A percentile compares a stretch with the other conserved stretches of the same genome.
phyloP scores from a whole-genome alignment of 768 basidiomycete genomes.

The Pulveroboletus frians region DNA sequence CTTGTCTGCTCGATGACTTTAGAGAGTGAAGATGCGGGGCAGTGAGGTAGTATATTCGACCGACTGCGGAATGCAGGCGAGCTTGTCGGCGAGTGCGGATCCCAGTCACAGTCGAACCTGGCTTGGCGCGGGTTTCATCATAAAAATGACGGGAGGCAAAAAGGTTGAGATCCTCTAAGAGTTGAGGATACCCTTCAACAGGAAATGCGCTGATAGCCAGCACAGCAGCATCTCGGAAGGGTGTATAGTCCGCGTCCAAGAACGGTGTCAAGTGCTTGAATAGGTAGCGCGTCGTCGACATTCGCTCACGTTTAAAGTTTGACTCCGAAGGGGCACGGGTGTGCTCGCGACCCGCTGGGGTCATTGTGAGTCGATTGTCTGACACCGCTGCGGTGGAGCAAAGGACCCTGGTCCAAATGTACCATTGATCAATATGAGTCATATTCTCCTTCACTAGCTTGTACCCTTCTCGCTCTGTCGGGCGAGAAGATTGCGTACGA shows the following conservation, averaged over 20 bases:
- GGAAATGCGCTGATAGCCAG: slow-evolving; percentile 87
- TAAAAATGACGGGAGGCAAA: slow-evolving; percentile 81
- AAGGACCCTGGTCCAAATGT: slow-evolving; percentile 78
- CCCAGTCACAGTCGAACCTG: slow-evolving; percentile 36
- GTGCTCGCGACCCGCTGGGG: slow-evolving; percentile 58
- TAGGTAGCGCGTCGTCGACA: slow-evolving; percentile 75
- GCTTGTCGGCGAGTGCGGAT: slow-evolving; percentile 68
- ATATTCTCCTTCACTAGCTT: slow-evolving; percentile 55
- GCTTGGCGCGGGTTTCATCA: slow-evolving; percentile 55
- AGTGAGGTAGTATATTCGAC: slow-evolving; percentile 84
- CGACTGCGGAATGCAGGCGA: slow-evolving; percentile 79
- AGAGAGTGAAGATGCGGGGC: slow-evolving; percentile 71
- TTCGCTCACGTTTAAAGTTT: slow-evolving; percentile 75
- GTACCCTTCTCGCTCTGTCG: slow-evolving; percentile 47
- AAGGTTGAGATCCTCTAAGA: slow-evolving; percentile 78
- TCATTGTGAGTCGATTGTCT: slow-evolving; percentile 54
- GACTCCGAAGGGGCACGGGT: slow-evolving; percentile 64
- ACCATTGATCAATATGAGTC: slow-evolving; percentile 68
- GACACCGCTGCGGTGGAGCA: slow-evolving; percentile 72
- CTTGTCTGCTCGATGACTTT: slow-evolving; percentile 60
- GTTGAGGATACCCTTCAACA: slow-evolving; percentile 64
- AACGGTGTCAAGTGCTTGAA: slow-evolving; percentile 85
- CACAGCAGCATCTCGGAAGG: slow-evolving; percentile 83
- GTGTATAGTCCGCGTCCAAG: slow-evolving; percentile 77
- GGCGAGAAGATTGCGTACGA: slow-evolving; percentile 36